These are phyloP conservation scores for Yarrowia sp. DNA, from an alignment of 805 yeast genomes.

Conservation along the genomic window DNA sequence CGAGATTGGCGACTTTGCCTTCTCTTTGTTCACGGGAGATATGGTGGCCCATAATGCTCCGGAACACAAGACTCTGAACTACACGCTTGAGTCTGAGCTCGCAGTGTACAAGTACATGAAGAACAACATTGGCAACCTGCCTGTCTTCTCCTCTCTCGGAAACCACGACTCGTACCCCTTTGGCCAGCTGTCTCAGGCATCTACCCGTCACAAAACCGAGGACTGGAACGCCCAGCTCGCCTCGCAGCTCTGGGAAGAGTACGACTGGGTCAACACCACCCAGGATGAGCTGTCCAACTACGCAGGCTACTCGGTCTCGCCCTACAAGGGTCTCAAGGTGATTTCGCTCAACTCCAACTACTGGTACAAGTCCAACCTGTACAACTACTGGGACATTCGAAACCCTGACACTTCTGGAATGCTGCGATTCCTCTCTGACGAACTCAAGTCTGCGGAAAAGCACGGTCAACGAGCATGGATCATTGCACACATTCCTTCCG, in stretches of 20 bases:
- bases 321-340: conserved; percentile 63
- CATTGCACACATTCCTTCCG: conserved; percentile 69
- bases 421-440: conserved; percentile 65
- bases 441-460: conserved; percentile 64
- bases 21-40: conserved; percentile 75
- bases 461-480: conserved; percentile 74
- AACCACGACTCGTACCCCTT: conserved; percentile 79
- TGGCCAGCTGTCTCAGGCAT: conserved; percentile 67
- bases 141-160: conserved; percentile 69
- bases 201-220: conserved; percentile 54
- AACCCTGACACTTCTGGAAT: conserved; percentile 70
- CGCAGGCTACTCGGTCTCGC: conserved; percentile 65
- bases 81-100: conserved; percentile 61
- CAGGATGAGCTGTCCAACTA: conserved; percentile 48
- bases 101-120: conserved; percentile 62
- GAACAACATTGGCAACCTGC: conserved; percentile 56
- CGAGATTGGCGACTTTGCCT: conserved; percentile 55
- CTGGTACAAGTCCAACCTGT: conserved; percentile 69
- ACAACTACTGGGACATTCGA: conserved; percentile 56
- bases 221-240: conserved; percentile 58
- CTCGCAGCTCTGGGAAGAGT: conserved; percentile 58
- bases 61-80: conserved; percentile 56
- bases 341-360: conserved; percentile 71
- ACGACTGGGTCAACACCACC: conserved; percentile 55
- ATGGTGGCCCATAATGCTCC: conserved; percentile 67